These are phyloP conservation scores for Fusarium sp. DNA, from an alignment of 2,329 filamentous ascomycete genomes.

Conservation along the genomic window DNA sequence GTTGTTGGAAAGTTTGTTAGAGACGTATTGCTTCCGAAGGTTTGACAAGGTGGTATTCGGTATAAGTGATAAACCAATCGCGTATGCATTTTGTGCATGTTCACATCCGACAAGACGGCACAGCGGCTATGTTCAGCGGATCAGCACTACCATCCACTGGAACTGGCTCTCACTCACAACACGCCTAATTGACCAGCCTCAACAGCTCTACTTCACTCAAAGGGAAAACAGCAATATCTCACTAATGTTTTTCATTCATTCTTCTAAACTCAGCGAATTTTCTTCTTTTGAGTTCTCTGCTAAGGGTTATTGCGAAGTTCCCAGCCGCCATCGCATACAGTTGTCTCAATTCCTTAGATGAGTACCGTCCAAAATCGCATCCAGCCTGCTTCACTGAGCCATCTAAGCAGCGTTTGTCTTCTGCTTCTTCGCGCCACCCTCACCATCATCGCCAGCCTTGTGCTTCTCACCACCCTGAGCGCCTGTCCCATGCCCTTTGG, in stretches of 20 bases:
- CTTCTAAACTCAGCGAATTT: rapidly evolving
- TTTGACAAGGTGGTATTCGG: background rate
- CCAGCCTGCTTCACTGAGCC: rapidly evolving
- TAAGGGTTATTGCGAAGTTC: rapidly evolving
- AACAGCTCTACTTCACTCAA: background rate
- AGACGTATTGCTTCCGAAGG: background rate
- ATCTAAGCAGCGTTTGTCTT: background rate
- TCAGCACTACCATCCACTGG: background rate
- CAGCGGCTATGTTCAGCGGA: slow-evolving; percentile 1
- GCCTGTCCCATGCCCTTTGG: background rate
- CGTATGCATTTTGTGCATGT: background rate
- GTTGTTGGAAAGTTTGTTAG: background rate
- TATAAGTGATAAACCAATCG: background rate
- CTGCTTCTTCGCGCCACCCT: background rate
- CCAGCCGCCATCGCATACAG: rapidly evolving
- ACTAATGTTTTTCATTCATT: rapidly evolving
- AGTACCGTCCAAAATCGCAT: background rate
- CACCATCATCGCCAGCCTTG: rapidly evolving
- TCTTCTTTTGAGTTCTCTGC: rapidly evolving
- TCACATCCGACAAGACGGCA: slow-evolving; percentile 2
- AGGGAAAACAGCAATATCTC: rapidly evolving
- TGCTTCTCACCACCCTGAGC: background rate
- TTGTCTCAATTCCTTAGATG: background rate
- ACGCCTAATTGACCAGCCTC: background rate
- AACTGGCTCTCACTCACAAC: rapidly evolving